These are phyloP conservation scores for Eucalyptus virginea DNA, from an alignment of 345 rosid genomes.

Conservation along the genomic window DNA sequence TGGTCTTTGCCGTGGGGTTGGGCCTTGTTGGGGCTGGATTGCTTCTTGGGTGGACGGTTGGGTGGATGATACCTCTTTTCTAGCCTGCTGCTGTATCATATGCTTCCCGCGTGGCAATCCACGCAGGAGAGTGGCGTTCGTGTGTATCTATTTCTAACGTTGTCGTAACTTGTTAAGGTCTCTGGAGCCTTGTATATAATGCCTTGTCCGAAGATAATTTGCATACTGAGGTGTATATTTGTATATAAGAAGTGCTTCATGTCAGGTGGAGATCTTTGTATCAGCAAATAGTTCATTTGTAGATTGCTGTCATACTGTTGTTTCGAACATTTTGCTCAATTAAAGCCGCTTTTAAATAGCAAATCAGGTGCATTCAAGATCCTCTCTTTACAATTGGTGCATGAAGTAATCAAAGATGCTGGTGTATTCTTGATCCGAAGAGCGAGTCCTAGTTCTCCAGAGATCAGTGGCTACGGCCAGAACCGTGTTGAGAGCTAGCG, in stretches of 20 bases:
- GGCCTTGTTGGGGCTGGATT: slow-evolving; percentile 94
- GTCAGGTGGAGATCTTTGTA: background rate
- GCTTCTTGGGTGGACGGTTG: slow-evolving; percentile 92
- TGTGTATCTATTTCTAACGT: background rate
- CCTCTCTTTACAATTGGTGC: background rate
- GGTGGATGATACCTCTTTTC: slow-evolving; percentile 69
- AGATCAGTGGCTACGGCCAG: background rate
- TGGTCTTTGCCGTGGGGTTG: slow-evolving; percentile 67
- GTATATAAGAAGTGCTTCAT: background rate
- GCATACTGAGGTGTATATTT: background rate
- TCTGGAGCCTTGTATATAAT: background rate
- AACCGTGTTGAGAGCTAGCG: background rate
- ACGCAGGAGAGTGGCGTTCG: background rate
- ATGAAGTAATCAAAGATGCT: background rate
- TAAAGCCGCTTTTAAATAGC: background rate
- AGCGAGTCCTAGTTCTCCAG: background rate
- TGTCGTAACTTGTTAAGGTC: background rate
- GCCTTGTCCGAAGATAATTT: background rate
- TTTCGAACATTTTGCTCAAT: background rate
- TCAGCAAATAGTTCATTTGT: background rate
- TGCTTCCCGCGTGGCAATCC: background rate
- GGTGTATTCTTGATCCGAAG: background rate
- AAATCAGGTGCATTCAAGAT: background rate
- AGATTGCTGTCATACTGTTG: background rate
- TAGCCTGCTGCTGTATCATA: background rate